These are phyloP conservation scores for Schwanniomyces occidentalis DNA, from an alignment of 805 yeast genomes.

Conservation along the genomic window DNA sequence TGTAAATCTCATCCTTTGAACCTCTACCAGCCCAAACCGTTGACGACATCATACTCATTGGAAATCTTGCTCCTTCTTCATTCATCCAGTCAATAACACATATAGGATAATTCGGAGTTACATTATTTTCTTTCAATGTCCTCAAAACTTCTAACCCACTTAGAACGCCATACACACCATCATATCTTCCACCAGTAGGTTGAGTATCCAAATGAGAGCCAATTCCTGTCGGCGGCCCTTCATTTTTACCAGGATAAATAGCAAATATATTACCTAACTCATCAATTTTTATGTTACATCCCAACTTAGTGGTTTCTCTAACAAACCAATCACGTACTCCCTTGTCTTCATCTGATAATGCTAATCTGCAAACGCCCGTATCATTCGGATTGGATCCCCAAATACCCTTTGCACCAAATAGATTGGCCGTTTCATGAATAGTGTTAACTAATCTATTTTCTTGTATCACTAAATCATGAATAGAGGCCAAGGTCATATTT, in stretches of 20 bases:
- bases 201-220: slow-evolving; percentile 79
- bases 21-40: slow-evolving; percentile 64
- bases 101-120: slow-evolving; percentile 63
- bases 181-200: slow-evolving; percentile 77
- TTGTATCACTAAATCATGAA: no score
- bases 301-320: slow-evolving; percentile 49
- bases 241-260: slow-evolving; percentile 55
- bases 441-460: slow-evolving; percentile 48
- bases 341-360: slow-evolving; percentile 63
- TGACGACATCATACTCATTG: slow-evolving; percentile 62
- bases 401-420: slow-evolving; percentile 60
- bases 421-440: slow-evolving; percentile 57
- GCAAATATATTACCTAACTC: slow-evolving; percentile 70
- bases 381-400: slow-evolving; percentile 49
- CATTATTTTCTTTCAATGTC: slow-evolving; percentile 59
- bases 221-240: slow-evolving; percentile 59
- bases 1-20: slow-evolving; percentile 49
- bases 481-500: no score
- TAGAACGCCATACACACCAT: slow-evolving; percentile 69
- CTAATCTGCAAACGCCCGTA: slow-evolving; percentile 70
- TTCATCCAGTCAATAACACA: slow-evolving; percentile 71
- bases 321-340: slow-evolving; percentile 67
- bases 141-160: slow-evolving; percentile 67
- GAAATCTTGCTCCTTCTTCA: slow-evolving; percentile 79
- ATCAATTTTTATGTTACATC: slow-evolving; percentile 61